Base-by-base conservation (phyloP, 2,329 filamentous ascomycete species). In the Alternaria conjuncta region DNA sequence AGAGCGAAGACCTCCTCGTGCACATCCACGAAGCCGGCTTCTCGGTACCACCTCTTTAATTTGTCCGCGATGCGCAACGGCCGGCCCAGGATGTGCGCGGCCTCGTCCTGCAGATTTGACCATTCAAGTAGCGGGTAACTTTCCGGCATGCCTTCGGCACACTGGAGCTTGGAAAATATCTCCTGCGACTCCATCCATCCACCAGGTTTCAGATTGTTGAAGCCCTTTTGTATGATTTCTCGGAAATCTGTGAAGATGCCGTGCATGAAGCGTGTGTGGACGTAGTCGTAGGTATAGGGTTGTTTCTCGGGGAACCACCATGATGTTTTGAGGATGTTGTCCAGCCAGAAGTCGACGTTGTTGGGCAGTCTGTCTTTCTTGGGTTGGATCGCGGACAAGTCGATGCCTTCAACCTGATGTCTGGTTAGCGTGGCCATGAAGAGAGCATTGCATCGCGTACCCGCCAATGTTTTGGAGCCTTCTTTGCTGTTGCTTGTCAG, bases 311-410 rank as follows among this genome's bases (percentile, higher is more conserved):
- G 80, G 79, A 87, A 74, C 79, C 86, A 80, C 87, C 88, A 89
- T 59, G 90, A 85, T 10, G 67, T 82, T 2, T 84, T 81, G 72
- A 89, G 87, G 55, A 85, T 84, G 73, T 94, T 91, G 73, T 93
- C 90, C 49, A 94, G 86, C 64, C 88, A 88, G 68, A 94, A 94
- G 65, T 88, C 87, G 13, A 93, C 89, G 66, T 94, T 41, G 36
- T 94, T 18, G 87, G 86, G 0, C 92, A 91, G 1, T 93, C 73
- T 53, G 36, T n/a, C 15, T 36, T 41, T 75, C 63, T 78, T 73
- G 11, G 78, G 79, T 59, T 80, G 79, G 49, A 80, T 80, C n/a
- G 80, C 79, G 4, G 79, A 80, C 9, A 82, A 69, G 60, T 82
- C 81, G 20, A 80, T 82, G 50, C 81, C 81, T 45, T 76, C 80